Base-by-base conservation (phyloP, 208 protist genomes). In the Crithidia thermophila region DNA sequence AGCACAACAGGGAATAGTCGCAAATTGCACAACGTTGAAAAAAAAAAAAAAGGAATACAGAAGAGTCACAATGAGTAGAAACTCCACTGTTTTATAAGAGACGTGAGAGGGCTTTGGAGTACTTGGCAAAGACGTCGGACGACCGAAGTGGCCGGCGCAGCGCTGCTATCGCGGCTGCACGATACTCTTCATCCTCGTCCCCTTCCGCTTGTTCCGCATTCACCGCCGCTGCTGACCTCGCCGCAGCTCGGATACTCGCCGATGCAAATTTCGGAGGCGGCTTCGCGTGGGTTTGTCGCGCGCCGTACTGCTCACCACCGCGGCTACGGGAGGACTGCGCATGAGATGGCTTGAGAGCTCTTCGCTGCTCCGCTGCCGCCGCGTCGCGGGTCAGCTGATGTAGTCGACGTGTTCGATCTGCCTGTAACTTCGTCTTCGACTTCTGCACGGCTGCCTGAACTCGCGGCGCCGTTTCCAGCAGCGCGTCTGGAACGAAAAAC, bases 401-500 rank as follows among this genome's bases (percentile, higher is more conserved):
- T 20, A 45, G 25, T 25, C 9, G 4, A 21, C 23, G 46, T 34
- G 42, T 20, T 3, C 66, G 64, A 14, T 40, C 28, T n/a, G 71
- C 68, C 14, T 72, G 45, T 25, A 72, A 65, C 21, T 28, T 39
- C 18, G 33, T 47, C 61, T 81, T 80, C 13, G 49, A 53, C 18
- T 36, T 4, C 59, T 74, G 65, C 50, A 90, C 67, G 20, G 67
- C 80, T 14, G 43, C 72, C 6, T 46, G 45, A 10, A 90, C 84
- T 16, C 84, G 74, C 30, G 84, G 84, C 8, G 84, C 77, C 8
- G 27, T 11, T 3, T 1, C 14, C 16, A 90, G 45, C 8, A 83
- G 49, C 5, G 39, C 71, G 7, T 85, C 70, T 3, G 69, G 70
- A 53, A 90, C 84, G 52, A 74, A 71, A 67, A 66, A 80, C 6